Conservation (phyloP, 345 rosid species). For the Dipteronia dyeriana region DNA sequence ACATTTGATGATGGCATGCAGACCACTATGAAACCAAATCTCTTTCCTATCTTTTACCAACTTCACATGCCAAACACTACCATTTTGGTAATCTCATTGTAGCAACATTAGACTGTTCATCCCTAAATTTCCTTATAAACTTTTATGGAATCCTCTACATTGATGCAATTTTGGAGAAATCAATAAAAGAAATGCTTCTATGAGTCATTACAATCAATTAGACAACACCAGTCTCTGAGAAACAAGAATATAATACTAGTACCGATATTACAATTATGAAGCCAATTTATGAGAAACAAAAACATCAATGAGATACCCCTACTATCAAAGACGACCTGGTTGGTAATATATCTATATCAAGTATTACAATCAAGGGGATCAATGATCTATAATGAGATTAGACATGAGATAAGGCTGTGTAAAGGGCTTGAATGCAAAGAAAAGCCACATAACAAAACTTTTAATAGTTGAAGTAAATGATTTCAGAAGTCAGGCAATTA, state of each 20-base stretch:
- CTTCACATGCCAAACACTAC: conserved; percentile 38
- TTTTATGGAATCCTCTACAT: conserved; percentile 41
- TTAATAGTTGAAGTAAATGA: too few relatives aligned
- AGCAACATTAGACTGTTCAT: conserved; percentile 37
- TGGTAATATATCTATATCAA: not conserved
- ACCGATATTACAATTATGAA: not conserved
- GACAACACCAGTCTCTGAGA: not conserved
- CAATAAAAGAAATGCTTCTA: not conserved
- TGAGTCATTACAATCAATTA: not conserved
- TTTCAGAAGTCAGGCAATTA: too few relatives aligned
- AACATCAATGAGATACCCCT: not conserved
- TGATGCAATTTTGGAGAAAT: not conserved
- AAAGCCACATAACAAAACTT: not conserved
- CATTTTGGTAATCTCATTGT: conserved; percentile 32
- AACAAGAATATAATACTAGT: not conserved
- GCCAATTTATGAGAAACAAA: not conserved
- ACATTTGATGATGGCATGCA: conserved; percentile 37
- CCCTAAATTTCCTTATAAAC: conserved; percentile 29
- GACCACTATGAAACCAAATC: conserved; percentile 44
- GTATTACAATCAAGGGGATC: not conserved
- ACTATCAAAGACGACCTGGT: not conserved
- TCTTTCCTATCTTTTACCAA: conserved; percentile 23
- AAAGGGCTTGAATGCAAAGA: not conserved
- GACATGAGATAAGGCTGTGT: not conserved
- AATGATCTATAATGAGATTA: not conserved